phyloP scores from a whole-genome alignment of 495 filamentous ascomycete genomes.

The Penicillium dipodomyicola region DNA sequence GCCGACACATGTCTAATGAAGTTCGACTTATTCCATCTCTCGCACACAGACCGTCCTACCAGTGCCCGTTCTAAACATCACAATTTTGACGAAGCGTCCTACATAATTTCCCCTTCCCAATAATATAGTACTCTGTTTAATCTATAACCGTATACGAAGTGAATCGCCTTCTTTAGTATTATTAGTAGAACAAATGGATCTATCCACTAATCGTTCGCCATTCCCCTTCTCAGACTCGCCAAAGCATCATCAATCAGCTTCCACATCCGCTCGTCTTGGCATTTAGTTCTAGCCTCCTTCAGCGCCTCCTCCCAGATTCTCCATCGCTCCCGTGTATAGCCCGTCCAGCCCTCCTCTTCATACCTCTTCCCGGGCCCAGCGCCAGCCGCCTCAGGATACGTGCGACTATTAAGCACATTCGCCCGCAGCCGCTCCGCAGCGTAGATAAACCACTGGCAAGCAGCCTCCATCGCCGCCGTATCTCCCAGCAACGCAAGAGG shows the following conservation, averaged over 20 bases:
- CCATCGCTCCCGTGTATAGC: constrained; percentile 5
- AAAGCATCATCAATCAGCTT: constrained; percentile 4
- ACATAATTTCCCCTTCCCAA: too few species aligned
- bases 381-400: not conserved
- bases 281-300: not conserved
- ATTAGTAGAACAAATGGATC: not conserved
- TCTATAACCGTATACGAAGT: too few species aligned
- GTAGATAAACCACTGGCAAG: constrained; percentile 10
- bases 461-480: constrained; percentile 5
- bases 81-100: too few species aligned
- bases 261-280: not conserved
- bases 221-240: constrained; percentile 1
- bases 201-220: not conserved
- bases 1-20: too few species aligned
- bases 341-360: not conserved
- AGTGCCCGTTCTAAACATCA: too few species aligned
- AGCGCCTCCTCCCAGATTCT: not conserved
- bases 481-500: constrained; percentile 1
- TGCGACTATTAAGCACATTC: not conserved
- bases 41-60: too few species aligned
- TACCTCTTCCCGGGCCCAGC: not conserved
- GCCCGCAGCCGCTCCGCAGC: not conserved
- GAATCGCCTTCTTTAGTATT: too few species aligned
- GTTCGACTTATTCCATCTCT: too few species aligned
- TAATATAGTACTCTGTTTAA: too few species aligned